Conservation (phyloP, 768 basidiomycete genomes). For the Termitomyces sp. region DNA sequence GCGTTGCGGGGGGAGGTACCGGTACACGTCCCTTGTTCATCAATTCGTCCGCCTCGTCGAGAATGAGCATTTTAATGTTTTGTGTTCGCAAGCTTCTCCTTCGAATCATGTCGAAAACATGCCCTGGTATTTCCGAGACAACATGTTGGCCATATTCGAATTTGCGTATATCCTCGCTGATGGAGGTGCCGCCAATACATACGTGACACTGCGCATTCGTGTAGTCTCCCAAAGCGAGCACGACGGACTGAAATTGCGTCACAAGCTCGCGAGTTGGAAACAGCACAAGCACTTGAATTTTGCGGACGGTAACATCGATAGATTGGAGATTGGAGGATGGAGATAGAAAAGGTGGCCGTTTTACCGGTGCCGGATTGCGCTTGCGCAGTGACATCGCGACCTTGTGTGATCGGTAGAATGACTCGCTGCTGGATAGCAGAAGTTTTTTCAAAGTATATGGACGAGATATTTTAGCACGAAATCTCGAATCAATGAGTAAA, state of each 20-base stretch:
- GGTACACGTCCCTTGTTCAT: constrained; percentile 98
- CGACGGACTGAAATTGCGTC: constrained; percentile 96
- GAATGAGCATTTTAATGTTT: constrained; percentile 96
- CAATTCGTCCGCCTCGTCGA: constrained; percentile 95
- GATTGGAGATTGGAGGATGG: constrained; percentile 97
- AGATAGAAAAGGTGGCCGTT: constrained; percentile 98
- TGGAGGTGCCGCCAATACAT: constrained; percentile 95
- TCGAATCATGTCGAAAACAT: constrained; percentile 99
- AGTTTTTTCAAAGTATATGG: constrained; percentile 88
- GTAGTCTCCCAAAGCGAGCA: constrained; percentile 95
- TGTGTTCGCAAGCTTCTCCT: constrained; percentile 88
- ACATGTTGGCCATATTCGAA: constrained; percentile 97
- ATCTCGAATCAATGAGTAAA: neutral
- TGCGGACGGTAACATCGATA: constrained; percentile 91
- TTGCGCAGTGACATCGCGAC: constrained; percentile 97
- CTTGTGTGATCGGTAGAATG: constrained; percentile 92
- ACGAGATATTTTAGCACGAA: neutral
- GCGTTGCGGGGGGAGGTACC: constrained; percentile 96
- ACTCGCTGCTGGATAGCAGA: constrained; percentile 99
- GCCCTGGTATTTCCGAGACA: constrained; percentile 94
- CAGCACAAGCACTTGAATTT: constrained; percentile 93
- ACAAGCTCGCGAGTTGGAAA: constrained; percentile 99
- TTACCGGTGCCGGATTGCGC: constrained; percentile 99
- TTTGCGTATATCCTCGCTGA: constrained; percentile 96
- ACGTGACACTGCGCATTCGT: constrained; percentile 99